Percentiles rank a stretch among this genome's conserved stretches.
Conservation (phyloP, 2,329 filamentous ascomycete genomes). For the Colletotrichum horii region DNA sequence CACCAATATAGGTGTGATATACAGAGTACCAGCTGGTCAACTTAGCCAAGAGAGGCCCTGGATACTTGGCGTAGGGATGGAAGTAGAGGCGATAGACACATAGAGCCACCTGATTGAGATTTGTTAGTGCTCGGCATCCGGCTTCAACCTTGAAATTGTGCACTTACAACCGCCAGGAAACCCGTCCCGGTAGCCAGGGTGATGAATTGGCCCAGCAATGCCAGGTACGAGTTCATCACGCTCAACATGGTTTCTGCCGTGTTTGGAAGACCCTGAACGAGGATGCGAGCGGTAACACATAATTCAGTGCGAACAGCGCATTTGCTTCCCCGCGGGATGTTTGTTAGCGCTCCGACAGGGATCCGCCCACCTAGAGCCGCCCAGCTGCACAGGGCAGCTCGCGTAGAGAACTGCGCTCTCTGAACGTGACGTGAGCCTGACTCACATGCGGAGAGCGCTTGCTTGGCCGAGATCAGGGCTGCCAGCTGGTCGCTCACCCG, state of each 20-base stretch:
- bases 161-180: neutral
- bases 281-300: neutral
- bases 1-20: neutral
- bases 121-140: neutral
- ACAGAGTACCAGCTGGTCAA: slow-evolving; percentile 1
- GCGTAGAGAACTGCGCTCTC: neutral
- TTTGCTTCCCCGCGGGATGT: neutral
- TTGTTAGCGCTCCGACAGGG: neutral
- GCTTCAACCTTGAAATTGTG: neutral
- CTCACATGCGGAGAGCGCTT: neutral
- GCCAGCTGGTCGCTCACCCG: neutral
- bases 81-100: neutral
- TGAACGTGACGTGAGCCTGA: slow-evolving; percentile 4
- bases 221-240: neutral
- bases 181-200: neutral
- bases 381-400: neutral
- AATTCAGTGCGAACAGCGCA: neutral
- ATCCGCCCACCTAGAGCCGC: neutral
- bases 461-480: neutral
- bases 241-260: neutral
- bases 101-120: neutral
- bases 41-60: neutral
- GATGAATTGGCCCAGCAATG: neutral
- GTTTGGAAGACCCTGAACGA: neutral
- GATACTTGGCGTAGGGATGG: slow-evolving; percentile 9